Evolutionary conservation across 192 early-diverging fungal species (phyloP).

Genomic region (Endogone sp.): DNA sequence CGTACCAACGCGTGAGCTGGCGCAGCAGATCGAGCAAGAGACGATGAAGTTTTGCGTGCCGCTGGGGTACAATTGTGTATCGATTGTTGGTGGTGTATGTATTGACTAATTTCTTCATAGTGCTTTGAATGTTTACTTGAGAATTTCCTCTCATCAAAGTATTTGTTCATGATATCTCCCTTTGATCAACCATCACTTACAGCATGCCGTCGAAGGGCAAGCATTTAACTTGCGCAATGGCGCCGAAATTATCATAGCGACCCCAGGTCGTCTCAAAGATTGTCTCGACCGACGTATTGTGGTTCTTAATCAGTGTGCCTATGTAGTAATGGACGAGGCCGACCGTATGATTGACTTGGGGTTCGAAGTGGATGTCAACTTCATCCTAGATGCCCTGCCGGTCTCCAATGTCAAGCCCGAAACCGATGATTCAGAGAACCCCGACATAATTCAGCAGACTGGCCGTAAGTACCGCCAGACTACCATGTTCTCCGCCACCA

Average conservation of each 20-base stretch:
- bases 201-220: slow-evolving; percentile 87
- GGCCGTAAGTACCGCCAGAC: slow-evolving; percentile 79
- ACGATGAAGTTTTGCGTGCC: slow-evolving; percentile 85
- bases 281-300: slow-evolving; percentile 85
- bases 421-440: slow-evolving; percentile 63
- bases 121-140: neutral
- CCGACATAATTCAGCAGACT: slow-evolving; percentile 33
- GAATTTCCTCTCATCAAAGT: neutral
- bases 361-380: slow-evolving; percentile 94
- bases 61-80: slow-evolving; percentile 82
- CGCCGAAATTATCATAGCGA: slow-evolving; percentile 96
- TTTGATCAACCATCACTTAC: slow-evolving; percentile 42
- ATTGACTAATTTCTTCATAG: neutral
- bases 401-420: slow-evolving; percentile 89
- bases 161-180: slow-evolving; percentile 4
- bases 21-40: slow-evolving; percentile 95
- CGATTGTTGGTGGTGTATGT: slow-evolving; percentile 71
- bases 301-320: slow-evolving; percentile 90
- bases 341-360: slow-evolving; percentile 96
- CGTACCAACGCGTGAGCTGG: slow-evolving; percentile 96
- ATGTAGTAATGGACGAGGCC: slow-evolving; percentile 99
- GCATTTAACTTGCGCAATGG: slow-evolving; percentile 85
- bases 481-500: slow-evolving; percentile 99
- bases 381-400: slow-evolving; percentile 91
- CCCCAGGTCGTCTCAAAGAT: slow-evolving; percentile 94